Evolutionary conservation across 2,329 filamentous ascomycete genomes (phyloP), one percentile per base, ranked within the genome.

Genomic region (Fusarium succisae): DNA sequence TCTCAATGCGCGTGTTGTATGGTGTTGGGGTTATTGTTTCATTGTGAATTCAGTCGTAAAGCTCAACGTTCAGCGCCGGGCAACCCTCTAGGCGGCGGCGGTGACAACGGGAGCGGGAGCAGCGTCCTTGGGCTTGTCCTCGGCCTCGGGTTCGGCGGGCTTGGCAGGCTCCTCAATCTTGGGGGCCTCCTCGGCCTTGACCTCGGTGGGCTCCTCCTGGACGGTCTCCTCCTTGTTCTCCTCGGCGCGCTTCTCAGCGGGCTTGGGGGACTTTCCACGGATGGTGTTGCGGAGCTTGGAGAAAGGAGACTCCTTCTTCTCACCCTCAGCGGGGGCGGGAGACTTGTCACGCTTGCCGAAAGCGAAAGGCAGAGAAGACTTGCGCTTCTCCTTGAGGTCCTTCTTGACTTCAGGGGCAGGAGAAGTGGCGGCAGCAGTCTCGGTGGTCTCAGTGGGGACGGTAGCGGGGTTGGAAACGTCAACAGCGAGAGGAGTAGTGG

Each of bases 341-440:
- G 83, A 83, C 84, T 89, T 89, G 82, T 93, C 91, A 88, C 96
- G 96, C 89, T 94, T 93, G 79, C 94, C 91, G 80, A 91, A 91
- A 78, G 90, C 91, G 84, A 97, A 97, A 55, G 88, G 88, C 14
- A 90, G 83, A 79, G 95, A 92, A 76, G 94, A 96, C 84, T 91
- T 91, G 83, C 94, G 93, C 93, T 97, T 97, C 84, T 90, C 88
- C 91, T 94, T 95, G 77, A 87, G 82, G 72, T 90, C 89, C 84
- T 90, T 90, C 83, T 90, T 90, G 63, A 84, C 76, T 84, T 91
- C 90, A 69, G 85, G 86, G 73, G 86, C 86, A 65, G 84, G 81
- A 32, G 83, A 76, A 39, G 79, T 72, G 38, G 80, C 81, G 70
- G 83, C 81, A 63, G 84, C 79, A 51, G 73, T 80, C 77, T 89